Evolutionary conservation across 139 green algal species (phyloP), one percentile per base, ranked within the genome.

Genomic region (Yamagishiella unicocca): DNA sequence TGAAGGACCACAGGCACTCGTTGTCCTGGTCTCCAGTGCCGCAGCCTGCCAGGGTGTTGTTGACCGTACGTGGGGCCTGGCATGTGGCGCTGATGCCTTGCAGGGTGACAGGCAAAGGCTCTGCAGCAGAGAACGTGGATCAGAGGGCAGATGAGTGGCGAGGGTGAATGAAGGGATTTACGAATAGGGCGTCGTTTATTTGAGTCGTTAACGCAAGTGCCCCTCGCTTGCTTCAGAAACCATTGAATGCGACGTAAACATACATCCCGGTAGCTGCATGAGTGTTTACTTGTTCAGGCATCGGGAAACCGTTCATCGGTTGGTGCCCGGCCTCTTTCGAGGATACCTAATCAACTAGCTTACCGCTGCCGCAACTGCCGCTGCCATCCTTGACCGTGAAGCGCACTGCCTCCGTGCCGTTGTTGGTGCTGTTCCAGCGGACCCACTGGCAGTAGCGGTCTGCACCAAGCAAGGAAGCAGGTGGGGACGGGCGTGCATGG

Each of bases 381-480:
- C 37, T 75, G 67, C 67, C 67, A 17, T 75, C 67, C 67, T 75
- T 75, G 35, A 75, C 37, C 14, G 67, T 75, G 37, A 75, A 75
- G 10, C 67, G 35, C 27, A 29, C 67, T 4, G 29, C 27, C 62
- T 71, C 62, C 7, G 67, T 75, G 12, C 10, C 37, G 67, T 46
- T n/a, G 67, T 75, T 50, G 4, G 12, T 53, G 35, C 67, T 50
- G 67, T 75, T 75, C 35, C 35, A 75, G 21, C 67, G 67, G 17
- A 50, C 37, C 67, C 67, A 75, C 37, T 75, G 67, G 67, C 67
- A 75, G 67, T 75, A 75, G 67, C 35, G 35, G 17, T 75, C 67
- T 75, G 62, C 24, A 22, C 6, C 6, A 43, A 19, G 21, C 9
- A 42, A 17, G 64, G 10, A 42, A 72, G 9, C n/a, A n/a, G n/a